Evolutionary conservation across 1,284 basidiomycete genomes (phyloP).

Genomic region (Sporisorium graminicola): DNA sequence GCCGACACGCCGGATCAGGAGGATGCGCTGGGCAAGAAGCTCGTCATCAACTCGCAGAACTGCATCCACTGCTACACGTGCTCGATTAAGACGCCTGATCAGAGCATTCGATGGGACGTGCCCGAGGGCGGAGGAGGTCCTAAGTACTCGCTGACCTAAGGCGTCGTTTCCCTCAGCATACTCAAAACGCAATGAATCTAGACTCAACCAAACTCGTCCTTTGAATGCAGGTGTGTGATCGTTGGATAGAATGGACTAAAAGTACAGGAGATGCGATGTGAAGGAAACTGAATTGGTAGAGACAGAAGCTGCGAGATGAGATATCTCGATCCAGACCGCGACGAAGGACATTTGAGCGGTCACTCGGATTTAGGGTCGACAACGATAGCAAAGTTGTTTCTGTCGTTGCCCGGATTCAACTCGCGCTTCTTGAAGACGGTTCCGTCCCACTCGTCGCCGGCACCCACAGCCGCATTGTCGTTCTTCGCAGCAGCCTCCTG

Average conservation of each 20-base stretch:
- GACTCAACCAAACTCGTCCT: not conserved
- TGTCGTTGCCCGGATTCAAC: conserved; percentile 62
- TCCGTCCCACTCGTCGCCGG: conserved; percentile 60
- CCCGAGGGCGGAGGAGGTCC: conserved; percentile 69
- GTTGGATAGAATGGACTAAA: conserved; percentile 6
- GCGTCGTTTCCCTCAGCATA: not conserved
- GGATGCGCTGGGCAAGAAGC: conserved; percentile 79
- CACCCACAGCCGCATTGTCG: conserved; percentile 8
- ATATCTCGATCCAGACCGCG: too few relatives aligned
- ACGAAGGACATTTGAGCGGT: not conserved
- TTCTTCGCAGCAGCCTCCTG: conserved; percentile 14
- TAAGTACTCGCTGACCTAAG: conserved; percentile 64
- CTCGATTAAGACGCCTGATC: conserved; percentile 67
- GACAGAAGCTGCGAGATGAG: not conserved
- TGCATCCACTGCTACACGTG: conserved; percentile 70
- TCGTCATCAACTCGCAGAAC: conserved; percentile 93
- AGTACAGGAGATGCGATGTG: conserved; percentile 18
- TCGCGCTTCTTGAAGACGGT: conserved; percentile 68
- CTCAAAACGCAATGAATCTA: conserved; percentile 3
- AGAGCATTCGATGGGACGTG: conserved; percentile 65
- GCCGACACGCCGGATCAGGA: conserved; percentile 74
- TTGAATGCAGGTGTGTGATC: not conserved
- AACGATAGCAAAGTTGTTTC: conserved; percentile 70
- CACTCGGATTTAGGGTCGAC: conserved; percentile 33
- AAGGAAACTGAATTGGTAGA: too few relatives aligned